Conservation (phyloP, 139 green algal genomes). For the Microglena sp. region DNA sequence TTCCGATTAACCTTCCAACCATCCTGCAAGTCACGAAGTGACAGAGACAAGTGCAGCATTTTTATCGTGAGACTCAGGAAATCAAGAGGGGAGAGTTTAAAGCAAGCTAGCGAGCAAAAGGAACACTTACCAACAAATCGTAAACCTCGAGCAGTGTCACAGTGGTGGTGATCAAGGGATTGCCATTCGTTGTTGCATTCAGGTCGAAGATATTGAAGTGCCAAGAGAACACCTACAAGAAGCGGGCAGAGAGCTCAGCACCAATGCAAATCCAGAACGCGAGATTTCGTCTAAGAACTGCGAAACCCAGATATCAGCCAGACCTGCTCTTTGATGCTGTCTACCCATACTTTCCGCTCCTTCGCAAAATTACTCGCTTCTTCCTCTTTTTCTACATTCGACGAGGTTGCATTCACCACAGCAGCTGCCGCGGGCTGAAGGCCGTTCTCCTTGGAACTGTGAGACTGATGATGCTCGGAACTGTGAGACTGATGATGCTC, state of each 20-base stretch:
- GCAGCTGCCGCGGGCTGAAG: background rate
- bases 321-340: slow-evolving; percentile 2
- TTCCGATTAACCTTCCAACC: slow-evolving; percentile 40
- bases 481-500: background rate
- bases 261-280: background rate
- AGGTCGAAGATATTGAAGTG: slow-evolving; percentile 49
- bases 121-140: slow-evolving; percentile 38
- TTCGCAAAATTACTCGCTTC: background rate
- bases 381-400: background rate
- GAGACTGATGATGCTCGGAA: background rate
- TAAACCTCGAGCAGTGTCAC: slow-evolving; percentile 38
- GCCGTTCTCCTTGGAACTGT: background rate
- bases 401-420: background rate
- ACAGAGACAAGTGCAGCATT: background rate
- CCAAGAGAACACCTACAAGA: slow-evolving; percentile 39
- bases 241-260: background rate
- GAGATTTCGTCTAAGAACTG: background rate
- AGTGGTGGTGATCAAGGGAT: slow-evolving; percentile 34
- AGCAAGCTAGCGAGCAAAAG: too few species aligned
- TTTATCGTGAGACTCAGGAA: too few species aligned
- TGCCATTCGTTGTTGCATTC: slow-evolving; percentile 4
- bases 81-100: background rate
- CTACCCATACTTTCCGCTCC: slow-evolving; percentile 1
- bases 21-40: slow-evolving; percentile 24
- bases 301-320: background rate